Evolutionary conservation across 2,329 filamentous ascomycete genomes (phyloP), one percentile per base, ranked within the genome.

Genomic region (Leptographium lundbergii): DNA sequence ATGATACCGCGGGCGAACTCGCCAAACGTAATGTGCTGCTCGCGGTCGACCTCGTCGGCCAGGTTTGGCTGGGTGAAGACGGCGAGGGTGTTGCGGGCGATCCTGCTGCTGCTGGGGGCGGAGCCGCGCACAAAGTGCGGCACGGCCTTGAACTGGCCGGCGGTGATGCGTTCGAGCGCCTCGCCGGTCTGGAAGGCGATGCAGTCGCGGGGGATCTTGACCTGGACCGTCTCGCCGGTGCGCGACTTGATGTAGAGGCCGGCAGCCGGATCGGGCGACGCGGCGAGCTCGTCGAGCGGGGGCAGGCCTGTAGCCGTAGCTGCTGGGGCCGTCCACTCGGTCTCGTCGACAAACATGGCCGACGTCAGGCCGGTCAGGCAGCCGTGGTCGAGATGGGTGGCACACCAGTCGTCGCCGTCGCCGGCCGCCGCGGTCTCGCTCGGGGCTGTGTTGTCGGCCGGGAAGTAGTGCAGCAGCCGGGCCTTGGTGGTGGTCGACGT

Each of bases 11-110:
- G 71, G 3, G 88, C 88, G 75, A 91, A 90, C 67, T 87, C 81
- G 25, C 87, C 88, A 78, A 91, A 92, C 47, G 81, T 87, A 59
- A 84, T 77, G 45, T 81, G 79, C 66, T 82, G 78, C 68, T 81
- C 76, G 60, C 82, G 78, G 67, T 92, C 88, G 17, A 92, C 86
- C 72, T 84, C 80, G 65, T 91, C 88, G 66, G 82, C 88, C 61
- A 97, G 72, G 74, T 96, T 96, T 27, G 94, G 94, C 79, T 99
- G 94, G 60, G 92, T 99, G 69, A 97, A 99, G 11, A 97, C 91
- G 0, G 94, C 94, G 65, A 99, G 73, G 11, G 94, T 99, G 73
- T 97, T 97, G 61, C 87, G 77, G 32, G 87, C 88, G 61, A 91
- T 79, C 32, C 75, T 74, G 2, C 75, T 76, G 17, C 73, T 74